Evolutionary conservation across 192 early-diverging fungal genomes (phyloP).

Genomic region (Backusella tuberculispora): DNA sequence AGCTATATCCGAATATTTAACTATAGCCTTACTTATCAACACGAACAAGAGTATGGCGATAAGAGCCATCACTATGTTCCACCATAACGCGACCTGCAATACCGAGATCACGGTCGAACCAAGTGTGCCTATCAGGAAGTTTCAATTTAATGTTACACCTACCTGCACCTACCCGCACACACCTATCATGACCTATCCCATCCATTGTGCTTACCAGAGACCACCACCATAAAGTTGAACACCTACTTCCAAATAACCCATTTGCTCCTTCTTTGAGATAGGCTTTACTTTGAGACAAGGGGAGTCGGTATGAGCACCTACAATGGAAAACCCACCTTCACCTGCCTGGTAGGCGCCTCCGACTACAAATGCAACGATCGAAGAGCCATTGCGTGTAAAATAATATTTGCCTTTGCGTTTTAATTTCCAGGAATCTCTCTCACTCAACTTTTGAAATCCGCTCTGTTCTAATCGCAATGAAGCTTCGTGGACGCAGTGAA

Average conservation of each 20-base stretch:
- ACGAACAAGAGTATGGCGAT: slow-evolving; percentile 72
- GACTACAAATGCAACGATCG: slow-evolving; percentile 92
- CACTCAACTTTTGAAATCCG: slow-evolving; percentile 86
- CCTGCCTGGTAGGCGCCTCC: slow-evolving; percentile 84
- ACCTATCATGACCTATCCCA: neutral
- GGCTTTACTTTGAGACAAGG: slow-evolving; percentile 98
- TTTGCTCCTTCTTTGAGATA: slow-evolving; percentile 85
- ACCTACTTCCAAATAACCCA: slow-evolving; percentile 90
- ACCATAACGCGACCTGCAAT: slow-evolving; percentile 96
- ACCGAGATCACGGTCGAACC: slow-evolving; percentile 98
- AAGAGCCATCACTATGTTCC: slow-evolving; percentile 65
- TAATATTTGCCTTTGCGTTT: slow-evolving; percentile 90
- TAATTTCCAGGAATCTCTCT: slow-evolving; percentile 83
- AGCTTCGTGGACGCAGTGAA: slow-evolving; percentile 91
- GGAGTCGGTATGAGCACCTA: slow-evolving; percentile 97
- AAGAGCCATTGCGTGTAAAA: slow-evolving; percentile 91
- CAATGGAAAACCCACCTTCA: slow-evolving; percentile 80
- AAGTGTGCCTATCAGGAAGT: slow-evolving; percentile 66
- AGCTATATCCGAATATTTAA: neutral
- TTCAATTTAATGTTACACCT: neutral
- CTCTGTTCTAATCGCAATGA: slow-evolving; percentile 69
- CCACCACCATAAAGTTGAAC: slow-evolving; percentile 94
- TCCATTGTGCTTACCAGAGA: slow-evolving; percentile 60
- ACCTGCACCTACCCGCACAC: neutral
- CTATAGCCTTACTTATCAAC: slow-evolving; percentile 62